Conservation (phyloP, 2,329 filamentous ascomycete species). For the Cladobotryum mycophilum region DNA sequence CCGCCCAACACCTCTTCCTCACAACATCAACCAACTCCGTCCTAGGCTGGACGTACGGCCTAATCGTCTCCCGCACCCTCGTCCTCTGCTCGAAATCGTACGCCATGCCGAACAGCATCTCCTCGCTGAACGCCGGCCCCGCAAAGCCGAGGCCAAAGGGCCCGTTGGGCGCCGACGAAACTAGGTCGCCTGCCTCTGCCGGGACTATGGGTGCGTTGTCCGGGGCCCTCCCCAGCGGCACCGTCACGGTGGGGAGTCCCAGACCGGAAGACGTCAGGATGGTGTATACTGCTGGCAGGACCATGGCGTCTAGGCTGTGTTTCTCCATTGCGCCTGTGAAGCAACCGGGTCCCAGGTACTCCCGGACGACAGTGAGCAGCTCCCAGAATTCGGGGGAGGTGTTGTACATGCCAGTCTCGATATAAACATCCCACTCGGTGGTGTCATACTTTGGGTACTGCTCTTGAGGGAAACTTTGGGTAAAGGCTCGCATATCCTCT, state of each 20-base stretch:
- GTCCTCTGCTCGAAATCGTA: slow-evolving; percentile 63
- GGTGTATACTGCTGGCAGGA: too few species aligned
- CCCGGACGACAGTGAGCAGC: too few species aligned
- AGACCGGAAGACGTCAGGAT: slow-evolving; percentile 29
- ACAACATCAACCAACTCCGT: slow-evolving; percentile 25
- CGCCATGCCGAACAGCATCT: slow-evolving; percentile 55
- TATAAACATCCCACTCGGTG: too few species aligned
- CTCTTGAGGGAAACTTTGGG: too few species aligned
- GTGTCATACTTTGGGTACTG: too few species aligned
- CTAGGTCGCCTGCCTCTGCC: slow-evolving; percentile 44
- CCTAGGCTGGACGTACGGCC: slow-evolving; percentile 23
- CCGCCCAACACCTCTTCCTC: not conserved
- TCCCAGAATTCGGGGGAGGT: too few species aligned
- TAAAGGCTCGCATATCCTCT: too few species aligned
- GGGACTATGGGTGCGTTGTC: slow-evolving; percentile 38
- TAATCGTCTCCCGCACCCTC: slow-evolving; percentile 20
- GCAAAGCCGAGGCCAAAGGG: slow-evolving; percentile 59
- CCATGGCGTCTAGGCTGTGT: too few species aligned
- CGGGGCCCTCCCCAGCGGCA: slow-evolving; percentile 57
- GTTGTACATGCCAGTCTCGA: too few species aligned
- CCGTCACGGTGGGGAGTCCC: slow-evolving; percentile 55
- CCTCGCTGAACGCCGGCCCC: slow-evolving; percentile 55
- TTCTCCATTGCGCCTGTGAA: too few species aligned
- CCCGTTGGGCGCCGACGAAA: slow-evolving; percentile 46
- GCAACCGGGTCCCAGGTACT: too few species aligned